phyloP scores from a whole-genome alignment of 495 filamentous ascomycete species.

The Penicillium silybi region DNA sequence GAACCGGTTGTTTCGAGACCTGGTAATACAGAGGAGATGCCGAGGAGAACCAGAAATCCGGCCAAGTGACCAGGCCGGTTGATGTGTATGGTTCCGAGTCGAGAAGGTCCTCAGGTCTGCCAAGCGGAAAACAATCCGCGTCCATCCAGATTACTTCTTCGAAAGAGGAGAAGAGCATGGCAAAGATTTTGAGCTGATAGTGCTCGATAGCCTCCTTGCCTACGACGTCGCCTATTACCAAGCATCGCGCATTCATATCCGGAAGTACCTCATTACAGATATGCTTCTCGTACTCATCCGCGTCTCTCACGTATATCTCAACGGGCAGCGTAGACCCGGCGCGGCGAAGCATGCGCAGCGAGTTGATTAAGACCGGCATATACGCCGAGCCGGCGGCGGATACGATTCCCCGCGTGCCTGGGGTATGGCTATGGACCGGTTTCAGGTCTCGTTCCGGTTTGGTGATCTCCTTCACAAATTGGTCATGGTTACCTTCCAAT shows the following conservation, averaged over 20 bases:
- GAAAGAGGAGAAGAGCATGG: slow-evolving; percentile 58
- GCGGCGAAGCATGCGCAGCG: slow-evolving; percentile 55
- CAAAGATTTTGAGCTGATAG: slow-evolving; percentile 60
- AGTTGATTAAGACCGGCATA: slow-evolving; percentile 46
- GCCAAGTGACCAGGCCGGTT: slow-evolving; percentile 56
- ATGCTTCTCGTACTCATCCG: slow-evolving; percentile 44
- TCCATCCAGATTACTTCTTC: slow-evolving; percentile 61
- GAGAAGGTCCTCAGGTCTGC: slow-evolving; percentile 50
- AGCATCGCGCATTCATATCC: slow-evolving; percentile 47
- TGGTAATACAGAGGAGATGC: slow-evolving; percentile 50
- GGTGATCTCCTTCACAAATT: slow-evolving; percentile 37
- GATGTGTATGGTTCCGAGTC: slow-evolving; percentile 47
- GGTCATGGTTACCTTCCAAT: slow-evolving; percentile 42
- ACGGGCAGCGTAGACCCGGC: slow-evolving; percentile 54
- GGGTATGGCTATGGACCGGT: slow-evolving; percentile 43
- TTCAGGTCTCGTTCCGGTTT: slow-evolving; percentile 25
- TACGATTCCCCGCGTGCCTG: slow-evolving; percentile 51
- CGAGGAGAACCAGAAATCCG: slow-evolving; percentile 58
- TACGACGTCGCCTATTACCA: slow-evolving; percentile 44
- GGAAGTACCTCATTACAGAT: slow-evolving; percentile 53
- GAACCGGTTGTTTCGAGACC: slow-evolving; percentile 45
- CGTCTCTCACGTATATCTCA: slow-evolving; percentile 53
- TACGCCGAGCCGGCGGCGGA: slow-evolving; percentile 46
- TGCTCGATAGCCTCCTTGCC: slow-evolving; percentile 37
- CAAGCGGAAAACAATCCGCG: slow-evolving; percentile 53